Percentiles rank a stretch among this genome's conserved stretches.
These are phyloP conservation scores for Daldinia eschscholtzii DNA, from an alignment of 2,329 filamentous ascomycete species.

Conservation along the genomic window DNA sequence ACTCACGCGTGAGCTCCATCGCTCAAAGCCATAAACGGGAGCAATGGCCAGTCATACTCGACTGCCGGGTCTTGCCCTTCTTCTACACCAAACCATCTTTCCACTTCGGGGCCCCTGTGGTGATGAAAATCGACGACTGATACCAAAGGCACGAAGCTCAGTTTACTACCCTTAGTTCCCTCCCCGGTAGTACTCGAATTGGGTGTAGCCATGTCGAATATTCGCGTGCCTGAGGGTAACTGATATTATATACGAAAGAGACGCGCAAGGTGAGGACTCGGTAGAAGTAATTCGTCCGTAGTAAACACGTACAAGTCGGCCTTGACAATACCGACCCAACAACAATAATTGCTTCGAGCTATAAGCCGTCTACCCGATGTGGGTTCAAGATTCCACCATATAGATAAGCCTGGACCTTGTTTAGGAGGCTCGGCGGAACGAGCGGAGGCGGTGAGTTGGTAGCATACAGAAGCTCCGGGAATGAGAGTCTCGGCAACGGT, in stretches of 20 bases:
- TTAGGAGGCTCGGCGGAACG: conserved; percentile 17
- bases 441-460: conserved; percentile 35
- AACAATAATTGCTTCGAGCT: conserved; percentile 17
- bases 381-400: conserved; percentile 18
- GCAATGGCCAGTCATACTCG: conserved; percentile 89
- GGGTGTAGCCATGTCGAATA: conserved; percentile 42
- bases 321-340: conserved; percentile 14
- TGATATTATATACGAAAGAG: not conserved
- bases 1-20: conserved; percentile 94
- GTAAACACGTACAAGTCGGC: conserved; percentile 11
- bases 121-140: conserved; percentile 88
- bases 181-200: conserved; percentile 25
- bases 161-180: conserved; percentile 31
- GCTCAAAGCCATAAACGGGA: conserved; percentile 96
- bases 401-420: conserved; percentile 14
- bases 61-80: conserved; percentile 81
- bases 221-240: conserved; percentile 13
- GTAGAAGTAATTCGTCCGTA: conserved; percentile 9
- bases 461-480: conserved; percentile 12
- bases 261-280: conserved; percentile 13
- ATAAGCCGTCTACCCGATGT: conserved; percentile 26
- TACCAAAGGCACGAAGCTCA: conserved; percentile 75
- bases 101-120: conserved; percentile 90
- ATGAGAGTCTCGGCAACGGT: conserved; percentile 17
- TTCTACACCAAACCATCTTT: conserved; percentile 85